Conservation (phyloP, 805 yeast genomes). For the Cephaloascus albidus region DNA sequence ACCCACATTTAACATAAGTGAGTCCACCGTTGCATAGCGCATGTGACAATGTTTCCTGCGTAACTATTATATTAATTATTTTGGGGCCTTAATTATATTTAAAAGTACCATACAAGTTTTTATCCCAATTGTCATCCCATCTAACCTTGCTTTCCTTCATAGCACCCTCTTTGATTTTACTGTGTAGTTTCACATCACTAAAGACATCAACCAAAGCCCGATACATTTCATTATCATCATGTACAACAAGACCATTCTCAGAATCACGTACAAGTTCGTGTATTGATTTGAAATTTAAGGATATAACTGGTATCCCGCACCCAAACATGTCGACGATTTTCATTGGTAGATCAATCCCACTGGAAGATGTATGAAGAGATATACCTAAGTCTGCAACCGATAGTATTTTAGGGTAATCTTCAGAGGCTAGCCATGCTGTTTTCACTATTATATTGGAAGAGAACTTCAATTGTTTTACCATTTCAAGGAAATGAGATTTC, state of each 20-base stretch:
- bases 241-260: slow-evolving; percentile 59
- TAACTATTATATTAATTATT: no score
- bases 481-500: slow-evolving; percentile 37
- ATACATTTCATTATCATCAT: slow-evolving; percentile 15
- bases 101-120: no score
- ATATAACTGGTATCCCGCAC: slow-evolving; percentile 85
- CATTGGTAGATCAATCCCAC: slow-evolving; percentile 96
- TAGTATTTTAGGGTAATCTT: slow-evolving; percentile 71
- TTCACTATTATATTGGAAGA: slow-evolving; percentile 44
- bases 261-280: slow-evolving; percentile 65
- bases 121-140: slow-evolving; percentile 76
- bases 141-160: slow-evolving; percentile 51
- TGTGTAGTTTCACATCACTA: slow-evolving; percentile 18
- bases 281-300: slow-evolving; percentile 69
- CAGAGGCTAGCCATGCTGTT: slow-evolving; percentile 68
- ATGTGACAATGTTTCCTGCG: no score
- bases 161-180: slow-evolving; percentile 57
- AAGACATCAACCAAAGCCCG: slow-evolving; percentile 18
- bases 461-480: slow-evolving; percentile 33
- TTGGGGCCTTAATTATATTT: no score
- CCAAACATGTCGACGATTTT: slow-evolving; percentile 95
- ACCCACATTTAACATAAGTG: no score
- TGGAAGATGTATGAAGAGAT: slow-evolving; percentile 83
- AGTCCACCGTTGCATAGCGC: no score
- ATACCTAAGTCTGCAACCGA: slow-evolving; percentile 80